Evolutionary conservation across 768 basidiomycete genomes (phyloP).

Genomic region (Gloeophyllum trabeum): DNA sequence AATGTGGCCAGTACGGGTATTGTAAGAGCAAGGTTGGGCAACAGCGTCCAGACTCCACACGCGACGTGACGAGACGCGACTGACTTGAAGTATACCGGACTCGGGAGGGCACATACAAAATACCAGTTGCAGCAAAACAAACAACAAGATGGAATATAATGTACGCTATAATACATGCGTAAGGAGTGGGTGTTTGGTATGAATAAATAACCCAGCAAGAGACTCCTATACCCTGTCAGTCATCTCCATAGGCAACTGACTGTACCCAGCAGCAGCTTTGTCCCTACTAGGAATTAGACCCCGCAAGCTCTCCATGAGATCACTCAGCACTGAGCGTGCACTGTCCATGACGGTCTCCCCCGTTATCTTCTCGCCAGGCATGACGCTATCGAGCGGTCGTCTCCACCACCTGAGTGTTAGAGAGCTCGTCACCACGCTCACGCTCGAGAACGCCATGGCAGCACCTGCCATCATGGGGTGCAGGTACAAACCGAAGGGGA

Average conservation of each 20-base stretch:
- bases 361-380: constrained; percentile 43
- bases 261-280: constrained; percentile 42
- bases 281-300: constrained; percentile 26
- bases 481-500: constrained; percentile 85
- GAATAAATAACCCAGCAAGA: neutral
- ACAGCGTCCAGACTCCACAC: no score
- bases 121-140: no score
- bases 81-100: no score
- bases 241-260: constrained; percentile 66
- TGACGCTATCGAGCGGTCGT: constrained; percentile 55
- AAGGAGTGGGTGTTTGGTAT: no score
- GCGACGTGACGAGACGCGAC: no score
- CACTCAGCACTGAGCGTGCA: constrained; percentile 27
- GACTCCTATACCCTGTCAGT: neutral
- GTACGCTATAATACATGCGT: no score
- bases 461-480: constrained; percentile 99
- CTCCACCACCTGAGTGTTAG: constrained; percentile 80
- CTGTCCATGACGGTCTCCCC: constrained; percentile 28
- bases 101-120: no score
- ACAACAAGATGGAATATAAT: no score
- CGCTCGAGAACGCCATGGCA: constrained; percentile 96
- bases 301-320: constrained; percentile 31
- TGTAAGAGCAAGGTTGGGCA: no score
- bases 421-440: constrained; percentile 89
- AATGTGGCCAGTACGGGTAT: no score